These are phyloP conservation scores for Neonectria punicea DNA, from an alignment of 2,329 filamentous ascomycete genomes.

Conservation along the genomic window DNA sequence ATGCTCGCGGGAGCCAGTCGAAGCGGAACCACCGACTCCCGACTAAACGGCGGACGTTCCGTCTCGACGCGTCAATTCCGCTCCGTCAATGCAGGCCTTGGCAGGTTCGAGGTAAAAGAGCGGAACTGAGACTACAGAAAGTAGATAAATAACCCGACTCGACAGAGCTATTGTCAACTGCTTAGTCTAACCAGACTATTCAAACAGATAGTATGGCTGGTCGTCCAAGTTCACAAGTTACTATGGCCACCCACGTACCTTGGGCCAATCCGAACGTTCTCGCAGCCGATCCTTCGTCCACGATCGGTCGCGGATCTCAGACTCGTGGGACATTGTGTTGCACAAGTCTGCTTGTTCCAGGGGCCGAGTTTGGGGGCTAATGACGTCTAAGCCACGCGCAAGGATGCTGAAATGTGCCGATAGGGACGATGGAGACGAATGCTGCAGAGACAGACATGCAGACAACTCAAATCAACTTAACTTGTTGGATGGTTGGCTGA, in stretches of 20 bases:
- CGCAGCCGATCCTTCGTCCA: neutral
- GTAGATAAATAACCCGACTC: neutral
- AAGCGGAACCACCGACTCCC: constrained; percentile 15
- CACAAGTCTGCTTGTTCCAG: neutral
- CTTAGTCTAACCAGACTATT: too few relatives aligned
- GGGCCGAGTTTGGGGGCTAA: neutral
- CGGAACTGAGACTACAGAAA: neutral
- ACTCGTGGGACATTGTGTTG: neutral
- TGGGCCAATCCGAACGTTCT: too few relatives aligned
- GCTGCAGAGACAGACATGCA: neutral
- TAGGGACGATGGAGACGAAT: neutral
- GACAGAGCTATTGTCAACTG: neutral
- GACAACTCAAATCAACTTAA: neutral
- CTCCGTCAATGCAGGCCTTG: neutral
- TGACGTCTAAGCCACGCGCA: neutral
- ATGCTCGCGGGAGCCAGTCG: neutral
- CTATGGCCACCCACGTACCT: neutral
- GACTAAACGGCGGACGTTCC: constrained; percentile 14
- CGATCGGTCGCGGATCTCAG: neutral
- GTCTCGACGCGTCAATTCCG: constrained; percentile 16
- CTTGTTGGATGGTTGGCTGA: too few relatives aligned
- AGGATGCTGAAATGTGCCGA: neutral
- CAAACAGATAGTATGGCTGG: neutral
- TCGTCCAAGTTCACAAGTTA: neutral
- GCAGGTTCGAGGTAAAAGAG: neutral